Percentiles rank a stretch among this genome's conserved stretches.
Evolutionary conservation across 208 protist genomes (phyloP).

Genomic region (Crithidia bombi): DNA sequence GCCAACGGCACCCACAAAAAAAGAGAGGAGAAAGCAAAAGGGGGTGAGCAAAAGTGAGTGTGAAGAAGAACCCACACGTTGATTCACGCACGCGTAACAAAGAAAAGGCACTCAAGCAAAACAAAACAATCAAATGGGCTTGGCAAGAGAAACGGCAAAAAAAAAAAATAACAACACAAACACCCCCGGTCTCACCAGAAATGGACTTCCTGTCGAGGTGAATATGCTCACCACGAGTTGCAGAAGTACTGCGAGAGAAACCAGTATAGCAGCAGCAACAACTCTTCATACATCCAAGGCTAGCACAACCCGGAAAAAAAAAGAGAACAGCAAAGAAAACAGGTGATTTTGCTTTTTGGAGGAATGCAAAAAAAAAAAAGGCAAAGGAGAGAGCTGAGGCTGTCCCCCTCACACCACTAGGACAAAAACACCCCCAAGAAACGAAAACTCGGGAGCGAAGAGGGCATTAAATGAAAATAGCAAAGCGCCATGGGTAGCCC

Average conservation of each 20-base stretch:
- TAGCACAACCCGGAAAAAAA: conserved; percentile 2
- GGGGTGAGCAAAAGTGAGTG: not conserved
- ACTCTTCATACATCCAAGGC: not conserved
- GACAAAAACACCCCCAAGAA: too few species aligned
- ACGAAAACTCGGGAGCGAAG: too few species aligned
- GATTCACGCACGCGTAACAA: conserved; percentile 1
- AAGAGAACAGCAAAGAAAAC: conserved; percentile 14
- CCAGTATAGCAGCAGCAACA: not conserved
- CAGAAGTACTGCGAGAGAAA: not conserved
- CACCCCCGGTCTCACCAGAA: too few species aligned
- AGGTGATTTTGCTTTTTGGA: not conserved
- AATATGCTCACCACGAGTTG: not conserved
- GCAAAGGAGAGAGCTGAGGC: not conserved
- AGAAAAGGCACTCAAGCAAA: not conserved
- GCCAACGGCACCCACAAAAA: too few species aligned
- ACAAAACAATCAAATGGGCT: not conserved
- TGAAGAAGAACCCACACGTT: not conserved
- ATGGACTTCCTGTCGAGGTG: not conserved
- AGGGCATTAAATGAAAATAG: too few species aligned
- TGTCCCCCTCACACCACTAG: too few species aligned
- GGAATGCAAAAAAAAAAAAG: conserved; percentile 8
- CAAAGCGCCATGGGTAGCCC: too few species aligned
- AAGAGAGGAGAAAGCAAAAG: too few species aligned
- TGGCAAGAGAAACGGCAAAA: not conserved
- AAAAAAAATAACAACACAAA: not conserved